Base-by-base conservation (phyloP, 2,329 filamentous ascomycete genomes). In the Aspergillus udagawae region DNA sequence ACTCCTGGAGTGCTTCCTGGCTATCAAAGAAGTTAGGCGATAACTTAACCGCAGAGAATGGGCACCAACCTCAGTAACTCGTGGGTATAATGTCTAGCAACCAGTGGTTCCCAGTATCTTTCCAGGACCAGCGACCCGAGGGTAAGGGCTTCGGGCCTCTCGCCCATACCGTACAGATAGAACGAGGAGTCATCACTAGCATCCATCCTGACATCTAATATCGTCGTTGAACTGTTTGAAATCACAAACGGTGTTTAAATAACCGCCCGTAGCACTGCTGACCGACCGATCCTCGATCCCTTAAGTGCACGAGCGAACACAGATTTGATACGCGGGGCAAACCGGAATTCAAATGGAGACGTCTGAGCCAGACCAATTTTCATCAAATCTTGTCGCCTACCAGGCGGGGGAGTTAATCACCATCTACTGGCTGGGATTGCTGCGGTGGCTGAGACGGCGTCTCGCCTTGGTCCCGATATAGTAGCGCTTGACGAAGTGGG, bases 101-200 rank as follows among this genome's bases (percentile, higher is more conserved):
- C 60, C 57, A 65, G 61, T 51, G 65, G 65, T 51, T 65, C 53
- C 65, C 65, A 67, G 44, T 67, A 67, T 52, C 64, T 64, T 47
- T 67, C 65, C 52, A 67, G 52, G 28, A 67, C 63, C 49, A 67
- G 48, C 4, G 64, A 65, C 32, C 65, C 65, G 28, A 67, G 58
- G 4, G 65, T 67, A 32, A 67, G 32, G 4, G 65, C 65, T 20
- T 67, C 65, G 42, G 65, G 65, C 44, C 59, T 63, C 52, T 67
- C 65, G 52, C 65, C 65, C 32, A 67, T 53, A 29, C 65, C 65
- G 50, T 67, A 67, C 2, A 67, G 60, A 41, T 63, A 67, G 55
- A 67, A 67, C 14, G 65, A 65, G 17, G 63, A 62, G 38, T 67
- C 65, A 29, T 67, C 65, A 27, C 54, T 52, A 49, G 41, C 53